Conservation (phyloP, 169 alveolate species). For the Plasmodium gonderi region DNA sequence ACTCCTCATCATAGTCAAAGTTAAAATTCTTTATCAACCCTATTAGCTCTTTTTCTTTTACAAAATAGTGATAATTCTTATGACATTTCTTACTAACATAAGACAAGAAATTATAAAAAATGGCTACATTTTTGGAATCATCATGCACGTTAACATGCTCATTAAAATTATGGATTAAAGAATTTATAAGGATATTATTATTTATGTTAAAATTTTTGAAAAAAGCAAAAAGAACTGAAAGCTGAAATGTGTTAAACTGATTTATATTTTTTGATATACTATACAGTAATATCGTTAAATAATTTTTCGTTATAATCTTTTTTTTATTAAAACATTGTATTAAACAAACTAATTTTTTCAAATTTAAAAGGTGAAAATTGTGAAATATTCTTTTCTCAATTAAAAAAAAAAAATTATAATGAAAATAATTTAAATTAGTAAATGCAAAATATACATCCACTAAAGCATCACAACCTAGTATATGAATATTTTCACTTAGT, state of each 20-base stretch:
- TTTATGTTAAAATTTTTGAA: conserved; percentile 58
- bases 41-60: conserved; percentile 26
- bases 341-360: conserved; percentile 42
- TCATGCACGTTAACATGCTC: conserved; percentile 25
- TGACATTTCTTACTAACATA: conserved; percentile 42
- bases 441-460: conserved; percentile 54
- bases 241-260: conserved; percentile 50
- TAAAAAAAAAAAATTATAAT: conserved; percentile 74
- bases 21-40: conserved; percentile 2
- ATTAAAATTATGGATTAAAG: conserved; percentile 66
- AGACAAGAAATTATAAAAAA: conserved; percentile 62
- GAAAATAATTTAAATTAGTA: conserved; percentile 70
- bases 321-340: conserved; percentile 74
- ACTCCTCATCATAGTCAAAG: conserved; percentile 8
- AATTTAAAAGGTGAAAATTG: conserved; percentile 44
- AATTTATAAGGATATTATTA: conserved; percentile 55
- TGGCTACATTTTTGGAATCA: conserved; percentile 12
- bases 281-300: conserved; percentile 69
- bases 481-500: conserved; percentile 43
- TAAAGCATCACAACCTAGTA: conserved; percentile 49
- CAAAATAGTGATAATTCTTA: not conserved
- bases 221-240: conserved; percentile 63
- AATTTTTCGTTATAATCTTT: conserved; percentile 58
- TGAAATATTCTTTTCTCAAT: conserved; percentile 68
- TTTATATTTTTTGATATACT: conserved; percentile 67